A percentile compares a stretch with the other conserved stretches of the same genome.
Conservation (phyloP, 2,329 filamentous ascomycete species). For the Ambrosiella cleistominuta region DNA sequence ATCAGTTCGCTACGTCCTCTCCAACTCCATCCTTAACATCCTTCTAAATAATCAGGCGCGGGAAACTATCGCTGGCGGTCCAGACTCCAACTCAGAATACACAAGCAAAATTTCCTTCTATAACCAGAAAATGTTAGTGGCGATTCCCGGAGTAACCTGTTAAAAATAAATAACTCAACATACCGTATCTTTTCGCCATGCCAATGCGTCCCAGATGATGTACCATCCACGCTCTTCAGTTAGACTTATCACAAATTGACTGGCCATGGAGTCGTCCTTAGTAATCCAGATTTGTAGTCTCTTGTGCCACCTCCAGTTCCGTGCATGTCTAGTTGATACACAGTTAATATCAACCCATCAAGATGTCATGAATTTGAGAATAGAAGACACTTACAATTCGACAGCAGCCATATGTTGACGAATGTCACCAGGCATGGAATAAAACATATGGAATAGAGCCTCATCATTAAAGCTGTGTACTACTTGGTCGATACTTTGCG, state of each 20-base stretch:
- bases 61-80: slow-evolving; percentile 14
- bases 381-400: slow-evolving; percentile 34
- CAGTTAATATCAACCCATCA: too few relatives aligned
- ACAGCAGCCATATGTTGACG: slow-evolving; percentile 46
- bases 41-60: neutral
- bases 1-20: too few relatives aligned
- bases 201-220: slow-evolving; percentile 45
- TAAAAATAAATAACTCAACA: slow-evolving; percentile 17
- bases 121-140: slow-evolving; percentile 6
- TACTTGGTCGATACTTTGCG: slow-evolving; percentile 47
- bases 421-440: slow-evolving; percentile 44
- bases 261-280: slow-evolving; percentile 48
- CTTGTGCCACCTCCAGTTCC: slow-evolving; percentile 54
- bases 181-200: slow-evolving; percentile 47
- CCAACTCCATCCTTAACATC: neutral
- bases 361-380: neutral
- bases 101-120: slow-evolving; percentile 45
- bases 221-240: slow-evolving; percentile 48
- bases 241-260: slow-evolving; percentile 32
- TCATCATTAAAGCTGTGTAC: slow-evolving; percentile 51
- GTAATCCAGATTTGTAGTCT: slow-evolving; percentile 49
- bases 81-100: slow-evolving; percentile 43
- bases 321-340: slow-evolving; percentile 30
- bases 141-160: neutral
- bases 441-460: slow-evolving; percentile 53